Conservation (phyloP, 2,329 filamentous ascomycete species). For the Cladosporium sphaerospermum region DNA sequence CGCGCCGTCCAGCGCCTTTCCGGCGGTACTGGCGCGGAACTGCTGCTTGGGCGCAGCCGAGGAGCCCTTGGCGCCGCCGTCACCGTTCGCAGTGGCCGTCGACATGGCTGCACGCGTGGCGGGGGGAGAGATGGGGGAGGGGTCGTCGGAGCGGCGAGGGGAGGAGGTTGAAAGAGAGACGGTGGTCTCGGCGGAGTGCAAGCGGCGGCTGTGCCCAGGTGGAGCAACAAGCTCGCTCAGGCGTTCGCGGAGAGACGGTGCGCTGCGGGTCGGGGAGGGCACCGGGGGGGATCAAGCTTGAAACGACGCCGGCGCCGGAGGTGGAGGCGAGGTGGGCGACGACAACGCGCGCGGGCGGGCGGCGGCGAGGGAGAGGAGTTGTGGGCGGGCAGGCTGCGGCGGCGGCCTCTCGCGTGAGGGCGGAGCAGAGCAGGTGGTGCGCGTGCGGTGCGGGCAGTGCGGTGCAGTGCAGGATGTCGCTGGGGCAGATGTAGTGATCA, state of each 20-base stretch:
- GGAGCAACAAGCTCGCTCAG: neutral
- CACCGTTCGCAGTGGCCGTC: conserved; percentile 26
- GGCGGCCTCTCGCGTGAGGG: neutral
- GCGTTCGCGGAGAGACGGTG: conserved; percentile 1
- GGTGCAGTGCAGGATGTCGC: neutral
- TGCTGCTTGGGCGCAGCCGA: conserved; percentile 30
- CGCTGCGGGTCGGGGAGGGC: neutral
- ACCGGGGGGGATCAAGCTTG: neutral
- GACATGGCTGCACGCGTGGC: conserved; percentile 20
- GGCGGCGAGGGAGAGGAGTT: neutral
- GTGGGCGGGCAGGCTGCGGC: neutral
- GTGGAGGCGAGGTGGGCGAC: neutral
- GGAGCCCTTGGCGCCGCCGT: conserved; percentile 17
- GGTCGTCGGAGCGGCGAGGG: neutral
- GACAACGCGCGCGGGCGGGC: neutral
- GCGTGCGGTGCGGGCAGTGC: neutral
- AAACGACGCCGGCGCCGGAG: neutral
- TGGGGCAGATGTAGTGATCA: no score
- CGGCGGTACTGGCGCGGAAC: conserved; percentile 44
- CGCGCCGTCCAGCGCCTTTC: conserved; percentile 46
- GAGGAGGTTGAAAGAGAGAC: conserved; percentile 3
- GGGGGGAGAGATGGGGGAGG: conserved; percentile 2
- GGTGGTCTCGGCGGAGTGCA: neutral
- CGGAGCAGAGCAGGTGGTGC: neutral
- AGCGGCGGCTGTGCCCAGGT: neutral